phyloP scores from a whole-genome alignment of 2,329 filamentous ascomycete species.

The Paracoccidioides brasiliensis region DNA sequence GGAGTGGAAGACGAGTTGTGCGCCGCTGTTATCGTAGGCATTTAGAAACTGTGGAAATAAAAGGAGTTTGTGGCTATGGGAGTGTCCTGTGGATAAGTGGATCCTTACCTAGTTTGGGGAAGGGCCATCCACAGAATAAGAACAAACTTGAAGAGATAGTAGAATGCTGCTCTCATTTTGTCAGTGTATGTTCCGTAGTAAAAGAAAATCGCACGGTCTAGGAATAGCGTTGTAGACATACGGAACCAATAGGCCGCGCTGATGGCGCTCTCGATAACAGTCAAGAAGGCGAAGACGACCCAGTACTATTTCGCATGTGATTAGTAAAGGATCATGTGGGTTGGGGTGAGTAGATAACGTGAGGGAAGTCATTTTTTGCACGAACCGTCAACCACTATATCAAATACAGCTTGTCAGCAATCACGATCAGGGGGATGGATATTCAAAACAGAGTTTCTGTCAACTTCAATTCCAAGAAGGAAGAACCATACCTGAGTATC shows the following conservation, averaged over 20 bases:
- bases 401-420: conserved; percentile 15
- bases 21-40: conserved; percentile 49
- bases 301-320: conserved; percentile 42
- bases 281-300: conserved; percentile 54
- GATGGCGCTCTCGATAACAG: conserved; percentile 52
- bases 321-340: conserved; percentile 12
- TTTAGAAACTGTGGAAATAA: too few relatives aligned
- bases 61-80: too few relatives aligned
- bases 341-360: conserved; percentile 13
- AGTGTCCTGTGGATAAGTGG: neutral
- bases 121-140: conserved; percentile 96
- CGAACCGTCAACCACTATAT: conserved; percentile 47
- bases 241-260: conserved; percentile 59
- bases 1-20: conserved; percentile 92
- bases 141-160: conserved; percentile 99
- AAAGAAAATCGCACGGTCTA: neutral
- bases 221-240: conserved; percentile 20
- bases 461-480: neutral
- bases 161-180: conserved; percentile 51
- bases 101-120: conserved; percentile 73
- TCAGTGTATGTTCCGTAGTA: neutral
- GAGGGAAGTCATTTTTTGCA: conserved; percentile 11
- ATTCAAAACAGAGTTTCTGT: too few relatives aligned
- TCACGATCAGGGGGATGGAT: neutral
- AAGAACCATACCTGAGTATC: conserved; percentile 46